Base-by-base conservation (phyloP, 805 yeast genomes). In the Danielia oregonensis region DNA sequence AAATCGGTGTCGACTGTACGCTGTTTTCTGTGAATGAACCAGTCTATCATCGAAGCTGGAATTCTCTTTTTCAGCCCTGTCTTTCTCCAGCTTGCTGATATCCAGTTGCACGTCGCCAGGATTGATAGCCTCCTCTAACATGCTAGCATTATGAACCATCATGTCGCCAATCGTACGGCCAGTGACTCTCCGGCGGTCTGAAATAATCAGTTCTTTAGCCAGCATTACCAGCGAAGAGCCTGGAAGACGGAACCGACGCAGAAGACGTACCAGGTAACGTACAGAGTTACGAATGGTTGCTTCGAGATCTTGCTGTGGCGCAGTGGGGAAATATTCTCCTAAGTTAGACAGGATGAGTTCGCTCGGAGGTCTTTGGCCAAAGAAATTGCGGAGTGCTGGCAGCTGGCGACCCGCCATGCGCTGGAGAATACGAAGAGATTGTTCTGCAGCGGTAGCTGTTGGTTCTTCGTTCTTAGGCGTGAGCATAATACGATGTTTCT, bases 291-390 rank as follows among this genome's bases (percentile, higher is more conserved):
- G 65, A 29, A 89, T 75, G 2, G 96, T 89, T 37, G 82, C 79
- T 41, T 83, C 83, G 42, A 93, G 70, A 37, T 82, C 82, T 29
- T 73, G 69, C 33, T 78, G 74, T 16, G 77, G 80, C 0, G 95
- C 80, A 25, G 80, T 82, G 0, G 98, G 98, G 68, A 93, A 93
- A 57, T 86, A 91, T 43, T 89, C 95, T 2, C 88, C 82, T 44
- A 91, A 65, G 52, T 91, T 87, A 2, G 89, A 79, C 2, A 97
- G 86, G 41, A 91, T 93, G 48, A 89, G 73, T 53, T 87, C 95
- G 40, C 93, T 81, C 1, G 97, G 89, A 5, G 98, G 98, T 51
- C 98, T 71, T 57, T 86, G 96, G 16, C 94, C 94, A 57, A 82
- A 81, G 39, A 85, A 72, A 36, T 65, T 69, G 37, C 76, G 66